Evolutionary conservation across 2,329 filamentous ascomycete genomes (phyloP).

Genomic region (Calonectria fujianensis): DNA sequence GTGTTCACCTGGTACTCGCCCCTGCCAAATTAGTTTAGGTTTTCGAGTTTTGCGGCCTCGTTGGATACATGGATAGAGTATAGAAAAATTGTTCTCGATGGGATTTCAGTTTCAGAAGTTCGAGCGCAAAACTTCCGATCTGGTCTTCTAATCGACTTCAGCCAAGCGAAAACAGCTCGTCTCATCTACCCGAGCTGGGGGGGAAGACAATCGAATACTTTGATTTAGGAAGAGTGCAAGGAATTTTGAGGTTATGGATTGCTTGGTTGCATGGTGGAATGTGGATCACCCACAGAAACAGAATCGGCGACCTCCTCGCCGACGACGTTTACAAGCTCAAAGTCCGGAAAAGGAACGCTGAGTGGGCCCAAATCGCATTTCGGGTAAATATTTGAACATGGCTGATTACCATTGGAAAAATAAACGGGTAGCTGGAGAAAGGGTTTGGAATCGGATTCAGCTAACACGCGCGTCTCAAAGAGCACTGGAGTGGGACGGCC

Average conservation of each 20-base stretch:
- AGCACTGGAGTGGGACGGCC: no score
- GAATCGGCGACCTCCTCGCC: constrained; percentile 5
- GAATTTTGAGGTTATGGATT: background rate
- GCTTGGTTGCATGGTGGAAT: background rate
- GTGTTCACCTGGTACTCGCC: background rate
- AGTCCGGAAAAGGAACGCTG: background rate
- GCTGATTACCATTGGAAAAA: background rate
- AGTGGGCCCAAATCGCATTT: background rate
- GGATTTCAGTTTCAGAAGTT: background rate
- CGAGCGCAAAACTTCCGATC: background rate
- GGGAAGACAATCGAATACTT: background rate
- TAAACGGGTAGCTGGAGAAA: background rate
- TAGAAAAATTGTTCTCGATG: background rate
- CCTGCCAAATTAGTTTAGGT: background rate
- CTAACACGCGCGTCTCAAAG: no score
- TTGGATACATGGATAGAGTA: background rate
- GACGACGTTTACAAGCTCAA: background rate
- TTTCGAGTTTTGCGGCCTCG: background rate
- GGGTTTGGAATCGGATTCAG: no score
- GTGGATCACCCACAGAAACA: background rate
- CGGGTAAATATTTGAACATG: background rate
- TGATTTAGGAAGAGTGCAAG: background rate
- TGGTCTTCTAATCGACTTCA: background rate
- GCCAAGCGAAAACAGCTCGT: constrained; percentile 7
- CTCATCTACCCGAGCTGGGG: background rate